Base-by-base conservation (phyloP, 345 rosid genomes). In the Populus simonii region DNA sequence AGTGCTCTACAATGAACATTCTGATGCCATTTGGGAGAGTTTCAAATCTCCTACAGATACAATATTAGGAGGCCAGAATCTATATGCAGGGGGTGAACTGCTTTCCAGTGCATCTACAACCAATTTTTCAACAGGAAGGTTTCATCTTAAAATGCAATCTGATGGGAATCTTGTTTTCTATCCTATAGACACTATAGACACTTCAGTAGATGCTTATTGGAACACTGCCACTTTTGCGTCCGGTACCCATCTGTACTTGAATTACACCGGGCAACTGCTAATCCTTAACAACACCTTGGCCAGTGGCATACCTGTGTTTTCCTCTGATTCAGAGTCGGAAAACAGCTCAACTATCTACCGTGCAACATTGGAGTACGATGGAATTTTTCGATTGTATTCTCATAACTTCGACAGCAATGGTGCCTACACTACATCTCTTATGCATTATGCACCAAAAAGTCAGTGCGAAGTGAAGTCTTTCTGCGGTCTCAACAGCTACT, bases 401-500 rank as follows among this genome's bases (percentile, higher is more conserved):
- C 78, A 75, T 35, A 35, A 4, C 9, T 47, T 23, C 4, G 11
- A 67, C 16, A 2, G 16, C 4, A 23, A 5, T 11, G 78, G 66
- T 31, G 51, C 35, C n/a, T 7, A 2, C 36, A 29, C 7, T 12
- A 29, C 8, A 67, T 9, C 33, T 12, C 25, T 12, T 10, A 2
- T 2, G 47, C 9, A 49, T 33, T 0, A 7, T 20, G 11, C 0
- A 35, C 36, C 18, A 1, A 0, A 0, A 17, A 35, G 0, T 67
- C 35, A 59, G 11, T 65, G 78, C 23, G 35, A 51, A n/a, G 78
- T 51, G 71, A 66, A n/a, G 15, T 20, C 49, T 15, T 71, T 16
- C 35, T 78, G 75, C 31, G 80, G 76, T 4, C 35, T 65, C 29
- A 78, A 78, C 62, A 78, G 80, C 76, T 78, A 17, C n/a, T 78